Conservation (phyloP, 2,329 filamentous ascomycete species). For the Rachicladosporium sp. region DNA sequence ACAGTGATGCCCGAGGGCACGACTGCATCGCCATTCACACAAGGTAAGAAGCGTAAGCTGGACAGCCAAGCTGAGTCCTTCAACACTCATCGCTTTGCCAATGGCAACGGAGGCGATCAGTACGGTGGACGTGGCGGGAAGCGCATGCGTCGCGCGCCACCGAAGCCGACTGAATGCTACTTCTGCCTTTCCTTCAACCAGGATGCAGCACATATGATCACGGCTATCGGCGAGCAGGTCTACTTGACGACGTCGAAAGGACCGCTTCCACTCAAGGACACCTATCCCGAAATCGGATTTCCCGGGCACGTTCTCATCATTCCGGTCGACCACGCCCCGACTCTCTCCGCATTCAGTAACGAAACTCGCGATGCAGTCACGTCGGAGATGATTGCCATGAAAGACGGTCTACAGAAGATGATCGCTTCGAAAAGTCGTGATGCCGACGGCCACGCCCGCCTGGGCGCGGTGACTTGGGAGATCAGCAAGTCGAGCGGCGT, state of each 20-base stretch:
- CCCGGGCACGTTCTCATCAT: constrained; percentile 86
- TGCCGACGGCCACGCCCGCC: constrained; percentile 38
- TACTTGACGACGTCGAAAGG: constrained; percentile 92
- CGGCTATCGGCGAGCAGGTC: constrained; percentile 72
- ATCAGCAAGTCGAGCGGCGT: constrained; percentile 71
- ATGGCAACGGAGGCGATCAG: constrained; percentile 31
- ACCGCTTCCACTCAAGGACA: constrained; percentile 59
- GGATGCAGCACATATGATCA: constrained; percentile 75
- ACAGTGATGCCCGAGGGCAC: constrained; percentile 54
- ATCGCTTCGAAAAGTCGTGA: constrained; percentile 33
- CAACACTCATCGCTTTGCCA: constrained; percentile 38
- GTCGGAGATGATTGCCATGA: constrained; percentile 74
- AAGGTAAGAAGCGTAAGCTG: constrained; percentile 40
- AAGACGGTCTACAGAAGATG: constrained; percentile 66
- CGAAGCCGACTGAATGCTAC: constrained; percentile 65
- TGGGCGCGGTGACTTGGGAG: constrained; percentile 85
- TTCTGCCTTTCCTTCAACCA: constrained; percentile 88
- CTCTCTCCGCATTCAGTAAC: constrained; percentile 54
- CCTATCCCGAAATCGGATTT: constrained; percentile 61
- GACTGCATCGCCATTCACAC: constrained; percentile 62
- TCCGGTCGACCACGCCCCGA: constrained; percentile 69
- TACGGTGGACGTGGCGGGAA: constrained; percentile 22
- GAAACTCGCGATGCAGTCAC: constrained; percentile 45
- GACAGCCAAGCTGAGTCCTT: constrained; percentile 20
- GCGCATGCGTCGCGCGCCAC: constrained; percentile 25